Percentiles rank a stretch among this genome's conserved stretches.
phyloP scores from a whole-genome alignment of 1,284 basidiomycete species.

The Pseudozyma sp. region DNA sequence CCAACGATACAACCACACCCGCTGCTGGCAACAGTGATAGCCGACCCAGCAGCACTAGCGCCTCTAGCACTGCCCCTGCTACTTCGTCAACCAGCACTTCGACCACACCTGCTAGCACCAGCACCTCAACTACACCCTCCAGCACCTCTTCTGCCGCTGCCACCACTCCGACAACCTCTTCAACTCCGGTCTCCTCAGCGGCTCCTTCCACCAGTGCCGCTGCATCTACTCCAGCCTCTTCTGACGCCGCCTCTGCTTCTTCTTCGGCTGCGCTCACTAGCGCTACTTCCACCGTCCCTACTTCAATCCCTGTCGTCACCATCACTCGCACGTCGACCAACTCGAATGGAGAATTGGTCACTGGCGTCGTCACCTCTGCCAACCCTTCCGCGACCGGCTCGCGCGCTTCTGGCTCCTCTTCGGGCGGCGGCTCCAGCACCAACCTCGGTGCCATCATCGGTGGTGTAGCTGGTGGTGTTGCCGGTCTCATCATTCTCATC shows the following conservation, averaged over 20 bases:
- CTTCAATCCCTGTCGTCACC: constrained; percentile 36
- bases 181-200: constrained; percentile 3
- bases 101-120: constrained; percentile 14
- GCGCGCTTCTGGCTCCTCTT: constrained; percentile 4
- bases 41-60: not conserved
- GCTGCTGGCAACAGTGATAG: constrained; percentile 3
- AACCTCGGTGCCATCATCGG: constrained; percentile 59
- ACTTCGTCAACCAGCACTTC: constrained; percentile 15
- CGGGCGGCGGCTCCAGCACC: constrained; percentile 23
- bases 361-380: constrained; percentile 30
- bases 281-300: constrained; percentile 4
- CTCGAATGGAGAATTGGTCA: constrained; percentile 29
- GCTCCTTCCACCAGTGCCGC: constrained; percentile 20
- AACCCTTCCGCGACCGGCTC: constrained; percentile 15
- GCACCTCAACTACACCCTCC: constrained; percentile 19
- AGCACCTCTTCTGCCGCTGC: constrained; percentile 15
- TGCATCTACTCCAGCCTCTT: constrained; percentile 8
- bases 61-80: constrained; percentile 5
- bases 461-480: constrained; percentile 55
- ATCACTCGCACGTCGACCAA: constrained; percentile 39
- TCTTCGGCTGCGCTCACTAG: not conserved
- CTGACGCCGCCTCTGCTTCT: constrained; percentile 13
- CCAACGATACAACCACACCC: not conserved
- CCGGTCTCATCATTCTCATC: constrained; percentile 50
- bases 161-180: constrained; percentile 18